A percentile compares a stretch with the other conserved stretches of the same genome.
phyloP scores from a whole-genome alignment of 441 rosid genomes.

The Adansonia gregorii region DNA sequence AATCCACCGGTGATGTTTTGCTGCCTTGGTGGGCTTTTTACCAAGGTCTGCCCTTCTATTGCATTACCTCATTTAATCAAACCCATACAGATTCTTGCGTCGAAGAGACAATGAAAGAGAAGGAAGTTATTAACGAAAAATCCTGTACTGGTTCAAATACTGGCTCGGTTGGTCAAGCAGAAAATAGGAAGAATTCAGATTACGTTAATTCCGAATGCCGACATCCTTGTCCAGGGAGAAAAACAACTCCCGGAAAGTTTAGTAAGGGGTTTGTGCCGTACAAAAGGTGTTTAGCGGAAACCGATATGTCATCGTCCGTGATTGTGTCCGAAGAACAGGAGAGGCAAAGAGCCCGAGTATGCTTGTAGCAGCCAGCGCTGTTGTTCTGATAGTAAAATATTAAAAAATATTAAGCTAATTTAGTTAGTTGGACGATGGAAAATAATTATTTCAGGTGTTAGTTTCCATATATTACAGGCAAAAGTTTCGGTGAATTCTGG shows the following conservation, averaged over 20 bases:
- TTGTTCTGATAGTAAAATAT: too few species aligned
- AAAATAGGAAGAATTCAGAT: slow-evolving; percentile 38
- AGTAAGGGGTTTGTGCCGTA: slow-evolving; percentile 57
- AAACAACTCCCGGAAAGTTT: background rate
- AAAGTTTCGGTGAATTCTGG: too few species aligned
- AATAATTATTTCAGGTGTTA: too few species aligned
- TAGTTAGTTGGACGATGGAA: too few species aligned
- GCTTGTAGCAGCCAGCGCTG: too few species aligned
- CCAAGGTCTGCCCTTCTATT: slow-evolving; percentile 31
- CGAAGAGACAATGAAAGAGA: slow-evolving; percentile 26
- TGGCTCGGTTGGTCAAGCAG: slow-evolving; percentile 40
- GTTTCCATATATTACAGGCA: too few species aligned
- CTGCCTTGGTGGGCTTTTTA: slow-evolving; percentile 26
- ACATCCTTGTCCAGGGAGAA: background rate
- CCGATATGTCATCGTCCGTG: slow-evolving; percentile 45
- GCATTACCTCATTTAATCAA: slow-evolving; percentile 23
- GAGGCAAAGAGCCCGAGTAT: background rate
- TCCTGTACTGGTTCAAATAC: slow-evolving; percentile 45
- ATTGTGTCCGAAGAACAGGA: slow-evolving; percentile 22
- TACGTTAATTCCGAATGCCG: slow-evolving; percentile 34
- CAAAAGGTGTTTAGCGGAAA: slow-evolving; percentile 63
- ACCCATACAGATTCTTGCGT: background rate
- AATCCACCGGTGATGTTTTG: slow-evolving; percentile 21
- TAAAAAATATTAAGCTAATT: too few species aligned
- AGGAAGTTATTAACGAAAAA: slow-evolving; percentile 38